Percentiles rank a stretch among this genome's conserved stretches.
Evolutionary conservation across 176 grass and related monocot genomes (phyloP).

Genomic region (Oryza australiensis): DNA sequence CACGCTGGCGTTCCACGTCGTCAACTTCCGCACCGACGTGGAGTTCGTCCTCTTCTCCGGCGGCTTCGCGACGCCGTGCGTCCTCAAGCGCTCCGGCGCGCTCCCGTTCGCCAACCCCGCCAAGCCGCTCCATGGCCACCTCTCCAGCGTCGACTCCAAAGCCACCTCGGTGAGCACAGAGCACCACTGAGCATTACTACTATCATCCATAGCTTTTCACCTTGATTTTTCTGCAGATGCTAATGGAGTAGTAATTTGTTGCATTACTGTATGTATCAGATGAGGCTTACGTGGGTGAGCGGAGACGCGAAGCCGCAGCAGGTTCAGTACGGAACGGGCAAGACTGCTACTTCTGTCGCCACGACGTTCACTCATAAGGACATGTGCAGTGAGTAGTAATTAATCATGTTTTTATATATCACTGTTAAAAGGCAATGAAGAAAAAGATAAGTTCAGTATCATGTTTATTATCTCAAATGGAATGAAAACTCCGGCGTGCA

Average conservation of each 20-base stretch:
- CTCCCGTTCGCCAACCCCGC: conserved; percentile 70
- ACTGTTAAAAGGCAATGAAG: too few species aligned
- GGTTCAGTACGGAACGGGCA: conserved; percentile 54
- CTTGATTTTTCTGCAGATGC: not conserved
- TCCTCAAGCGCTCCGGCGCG: conserved; percentile 60
- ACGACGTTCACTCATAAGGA: conserved; percentile 66
- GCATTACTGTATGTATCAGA: conserved; percentile 31
- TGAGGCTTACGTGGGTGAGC: conserved; percentile 89
- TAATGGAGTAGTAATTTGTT: too few species aligned
- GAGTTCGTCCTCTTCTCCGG: conserved; percentile 83
- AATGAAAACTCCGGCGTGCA: not conserved
- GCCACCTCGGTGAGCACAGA: conserved; percentile 69
- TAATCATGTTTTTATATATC: not conserved
- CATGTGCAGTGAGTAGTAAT: conserved; percentile 75
- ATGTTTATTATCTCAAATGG: not conserved
- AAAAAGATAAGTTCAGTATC: not conserved
- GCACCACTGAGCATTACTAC: not conserved
- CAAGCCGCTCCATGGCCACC: conserved; percentile 62
- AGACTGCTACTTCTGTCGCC: conserved; percentile 40
- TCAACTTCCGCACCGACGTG: conserved; percentile 86
- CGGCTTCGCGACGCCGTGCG: conserved; percentile 65
- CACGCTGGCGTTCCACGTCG: conserved; percentile 66
- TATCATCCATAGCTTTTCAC: not conserved
- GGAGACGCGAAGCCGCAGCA: conserved; percentile 66
- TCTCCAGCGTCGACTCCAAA: conserved; percentile 68